Evolutionary conservation across 2,329 filamentous ascomycete species (phyloP), one percentile per base, ranked within the genome.

Genomic region (Chrysoporthe puriensis): DNA sequence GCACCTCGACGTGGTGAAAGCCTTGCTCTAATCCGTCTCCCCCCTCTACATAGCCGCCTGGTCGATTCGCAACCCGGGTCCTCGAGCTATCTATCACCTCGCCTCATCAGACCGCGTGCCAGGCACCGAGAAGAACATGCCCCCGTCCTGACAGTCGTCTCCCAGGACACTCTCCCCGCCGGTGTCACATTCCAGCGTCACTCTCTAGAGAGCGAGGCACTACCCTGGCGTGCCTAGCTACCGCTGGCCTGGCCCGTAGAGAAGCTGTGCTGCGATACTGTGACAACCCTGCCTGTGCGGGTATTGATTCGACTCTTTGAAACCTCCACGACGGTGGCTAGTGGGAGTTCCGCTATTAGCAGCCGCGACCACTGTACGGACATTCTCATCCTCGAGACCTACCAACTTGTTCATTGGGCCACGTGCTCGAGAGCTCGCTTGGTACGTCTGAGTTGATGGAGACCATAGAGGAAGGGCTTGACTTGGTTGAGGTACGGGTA

Each of bases 201-300:
- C 13, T 34, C 26, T 5, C 13, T 4, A 14, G 21, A 54, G 11
- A 54, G 50, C 26, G 32, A 16, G 50, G 32, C 11, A 32, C 50
- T 34, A 34, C 4, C 26, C 26, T 26, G 26, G 26, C 26, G 26
- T 26, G 26, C 21, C 13, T 52, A 52, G 26, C 50, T 54, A 14
- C 50, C 26, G 8, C 16, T 14, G 40, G 57, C 11, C 57, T 40
- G 14, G 36, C 13, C 18, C 26, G n/a, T 26, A 14, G n/a, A 3
- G 18, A 26, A 43, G 40, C 2, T 26, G 3, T 26, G 57, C 21
- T 70, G 67, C n/a, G 43, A 65, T 26, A 70, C 68, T 4, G 68
- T 70, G 36, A 70, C 68, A 32, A 68, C 32, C 40, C 58, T 48
- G 32, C 68, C 68, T n/a, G 57, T 68, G 46, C 42, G 64, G 52